Conservation (phyloP, 1,284 basidiomycete species). For the Puccinia hordei region DNA sequence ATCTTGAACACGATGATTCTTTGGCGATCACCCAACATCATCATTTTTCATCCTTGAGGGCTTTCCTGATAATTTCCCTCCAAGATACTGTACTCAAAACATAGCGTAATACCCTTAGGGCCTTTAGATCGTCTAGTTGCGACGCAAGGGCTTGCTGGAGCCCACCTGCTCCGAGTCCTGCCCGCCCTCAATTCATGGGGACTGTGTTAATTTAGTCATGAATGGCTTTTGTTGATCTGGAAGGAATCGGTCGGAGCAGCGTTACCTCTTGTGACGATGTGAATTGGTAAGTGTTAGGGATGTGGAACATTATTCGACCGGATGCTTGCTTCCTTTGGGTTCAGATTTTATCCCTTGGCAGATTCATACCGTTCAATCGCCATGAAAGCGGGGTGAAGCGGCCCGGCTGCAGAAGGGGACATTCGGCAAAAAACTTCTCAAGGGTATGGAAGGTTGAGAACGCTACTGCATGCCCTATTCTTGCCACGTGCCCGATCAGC, state of each 20-base stretch:
- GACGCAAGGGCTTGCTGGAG: too few relatives aligned
- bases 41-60: too few relatives aligned
- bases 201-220: too few relatives aligned
- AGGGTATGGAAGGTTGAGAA: background rate
- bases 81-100: too few relatives aligned
- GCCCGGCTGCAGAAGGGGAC: background rate
- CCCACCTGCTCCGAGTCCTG: too few relatives aligned
- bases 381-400: background rate
- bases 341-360: background rate
- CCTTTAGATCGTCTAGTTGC: too few relatives aligned
- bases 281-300: background rate
- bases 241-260: background rate
- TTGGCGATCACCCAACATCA: too few relatives aligned
- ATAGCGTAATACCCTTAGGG: too few relatives aligned
- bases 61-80: too few relatives aligned
- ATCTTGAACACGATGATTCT: too few relatives aligned
- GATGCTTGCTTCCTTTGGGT: background rate
- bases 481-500: background rate
- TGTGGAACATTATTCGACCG: background rate
- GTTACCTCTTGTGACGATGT: background rate
- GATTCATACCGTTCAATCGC: background rate
- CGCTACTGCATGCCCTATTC: background rate
- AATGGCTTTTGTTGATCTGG: background rate
- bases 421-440: background rate
- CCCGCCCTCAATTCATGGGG: too few relatives aligned